Evolutionary conservation across 1,139 yeast species (phyloP).

Genomic region (Candida sp.): DNA sequence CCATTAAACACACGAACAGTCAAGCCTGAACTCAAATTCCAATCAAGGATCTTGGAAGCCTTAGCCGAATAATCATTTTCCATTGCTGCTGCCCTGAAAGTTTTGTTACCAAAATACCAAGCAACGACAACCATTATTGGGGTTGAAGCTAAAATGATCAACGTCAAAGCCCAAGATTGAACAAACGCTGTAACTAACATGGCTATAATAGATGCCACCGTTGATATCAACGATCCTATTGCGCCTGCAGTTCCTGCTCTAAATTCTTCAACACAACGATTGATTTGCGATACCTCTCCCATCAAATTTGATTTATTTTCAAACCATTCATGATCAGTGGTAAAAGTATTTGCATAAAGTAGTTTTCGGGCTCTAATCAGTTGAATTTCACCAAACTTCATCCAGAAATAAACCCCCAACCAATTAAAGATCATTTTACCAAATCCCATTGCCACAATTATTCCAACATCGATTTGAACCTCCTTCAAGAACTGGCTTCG

Average conservation of each 20-base stretch:
- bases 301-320: slow-evolving; percentile 51
- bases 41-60: slow-evolving; percentile 63
- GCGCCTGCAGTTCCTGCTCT: slow-evolving; percentile 70
- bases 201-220: slow-evolving; percentile 50
- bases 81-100: slow-evolving; percentile 45
- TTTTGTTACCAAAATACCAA: slow-evolving; percentile 46
- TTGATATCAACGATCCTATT: slow-evolving; percentile 53
- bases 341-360: slow-evolving; percentile 35
- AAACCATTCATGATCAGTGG: slow-evolving; percentile 51
- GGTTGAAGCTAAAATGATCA: slow-evolving; percentile 65
- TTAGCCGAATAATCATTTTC: slow-evolving; percentile 57
- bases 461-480: slow-evolving; percentile 47
- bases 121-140: slow-evolving; percentile 63
- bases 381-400: slow-evolving; percentile 70
- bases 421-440: slow-evolving; percentile 50
- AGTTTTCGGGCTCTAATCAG: slow-evolving; percentile 52
- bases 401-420: slow-evolving; percentile 60
- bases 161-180: slow-evolving; percentile 81
- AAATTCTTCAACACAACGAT: slow-evolving; percentile 77
- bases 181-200: slow-evolving; percentile 65
- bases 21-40: slow-evolving; percentile 62
- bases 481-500: slow-evolving; percentile 35
- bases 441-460: slow-evolving; percentile 56
- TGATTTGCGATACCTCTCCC: slow-evolving; percentile 64
- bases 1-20: slow-evolving; percentile 65